Evolutionary conservation across 2,329 filamentous ascomycete species (phyloP).

Genomic region (Xylaria sp.): DNA sequence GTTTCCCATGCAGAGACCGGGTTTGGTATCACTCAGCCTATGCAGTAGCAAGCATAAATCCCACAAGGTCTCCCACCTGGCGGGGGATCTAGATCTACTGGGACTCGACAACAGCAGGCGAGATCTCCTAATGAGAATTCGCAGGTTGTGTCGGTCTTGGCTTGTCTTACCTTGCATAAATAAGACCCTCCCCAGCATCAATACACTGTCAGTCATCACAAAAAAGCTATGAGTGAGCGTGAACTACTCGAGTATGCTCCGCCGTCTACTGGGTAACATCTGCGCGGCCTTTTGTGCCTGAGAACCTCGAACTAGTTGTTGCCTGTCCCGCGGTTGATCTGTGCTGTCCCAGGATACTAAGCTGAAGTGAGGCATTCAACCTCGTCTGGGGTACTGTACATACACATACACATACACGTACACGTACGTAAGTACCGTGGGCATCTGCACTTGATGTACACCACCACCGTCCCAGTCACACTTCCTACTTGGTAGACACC

Average conservation of each 20-base stretch:
- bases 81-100: conserved; percentile 23
- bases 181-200: conserved; percentile 9
- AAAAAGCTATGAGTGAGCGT: neutral
- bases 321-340: conserved; percentile 9
- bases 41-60: conserved; percentile 9
- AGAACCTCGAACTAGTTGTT: neutral
- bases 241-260: neutral
- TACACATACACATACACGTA: no score
- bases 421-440: no score
- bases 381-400: conserved; percentile 15
- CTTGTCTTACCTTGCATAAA: conserved; percentile 24
- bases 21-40: conserved; percentile 4
- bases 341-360: conserved; percentile 4
- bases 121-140: conserved; percentile 12
- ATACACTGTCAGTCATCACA: neutral
- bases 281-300: neutral
- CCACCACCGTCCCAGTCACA: no score
- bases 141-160: conserved; percentile 17
- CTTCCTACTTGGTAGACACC: neutral
- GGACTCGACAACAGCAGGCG: conserved; percentile 8
- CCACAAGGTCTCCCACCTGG: conserved; percentile 6
- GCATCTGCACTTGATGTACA: neutral
- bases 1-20: conserved; percentile 9
- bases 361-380: conserved; percentile 6
- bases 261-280: neutral